Conservation (phyloP, 176 grass and related monocot species). For the Triticum turgidum region DNA sequence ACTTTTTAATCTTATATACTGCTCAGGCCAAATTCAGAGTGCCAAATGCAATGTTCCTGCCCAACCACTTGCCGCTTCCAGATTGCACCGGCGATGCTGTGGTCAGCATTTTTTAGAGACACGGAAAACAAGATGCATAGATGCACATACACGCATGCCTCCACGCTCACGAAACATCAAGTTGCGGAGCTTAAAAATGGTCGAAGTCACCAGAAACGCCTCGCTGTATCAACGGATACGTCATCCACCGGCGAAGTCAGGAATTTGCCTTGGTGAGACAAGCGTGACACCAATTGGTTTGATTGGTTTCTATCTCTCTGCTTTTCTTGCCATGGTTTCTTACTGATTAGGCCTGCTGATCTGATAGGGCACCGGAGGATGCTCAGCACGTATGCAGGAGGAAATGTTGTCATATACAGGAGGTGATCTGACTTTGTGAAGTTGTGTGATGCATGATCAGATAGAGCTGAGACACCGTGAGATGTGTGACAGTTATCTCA, state of each 20-base stretch:
- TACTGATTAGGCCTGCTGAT: neutral
- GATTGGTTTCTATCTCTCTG: neutral
- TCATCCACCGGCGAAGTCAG: neutral
- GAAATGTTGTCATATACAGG: conserved; percentile 15
- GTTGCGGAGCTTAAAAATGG: neutral
- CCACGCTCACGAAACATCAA: neutral
- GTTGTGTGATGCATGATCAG: conserved; percentile 6
- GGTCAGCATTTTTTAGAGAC: conserved; percentile 15
- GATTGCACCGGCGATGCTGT: conserved; percentile 3
- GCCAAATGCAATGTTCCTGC: conserved; percentile 31
- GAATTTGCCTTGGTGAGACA: neutral
- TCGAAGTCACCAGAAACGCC: neutral
- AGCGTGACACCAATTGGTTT: neutral
- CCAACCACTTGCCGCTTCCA: conserved; percentile 41
- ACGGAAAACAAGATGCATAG: neutral
- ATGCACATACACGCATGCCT: neutral
- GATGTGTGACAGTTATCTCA: neutral
- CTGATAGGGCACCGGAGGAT: neutral
- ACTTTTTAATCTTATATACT: neutral
- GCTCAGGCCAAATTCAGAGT: conserved; percentile 6
- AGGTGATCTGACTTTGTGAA: conserved; percentile 8
- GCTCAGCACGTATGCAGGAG: conserved; percentile 26
- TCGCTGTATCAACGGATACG: neutral
- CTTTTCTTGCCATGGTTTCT: neutral
- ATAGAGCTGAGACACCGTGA: neutral